Base-by-base conservation (phyloP, 2,329 filamentous ascomycete genomes). In the Monosporascus sp. region DNA sequence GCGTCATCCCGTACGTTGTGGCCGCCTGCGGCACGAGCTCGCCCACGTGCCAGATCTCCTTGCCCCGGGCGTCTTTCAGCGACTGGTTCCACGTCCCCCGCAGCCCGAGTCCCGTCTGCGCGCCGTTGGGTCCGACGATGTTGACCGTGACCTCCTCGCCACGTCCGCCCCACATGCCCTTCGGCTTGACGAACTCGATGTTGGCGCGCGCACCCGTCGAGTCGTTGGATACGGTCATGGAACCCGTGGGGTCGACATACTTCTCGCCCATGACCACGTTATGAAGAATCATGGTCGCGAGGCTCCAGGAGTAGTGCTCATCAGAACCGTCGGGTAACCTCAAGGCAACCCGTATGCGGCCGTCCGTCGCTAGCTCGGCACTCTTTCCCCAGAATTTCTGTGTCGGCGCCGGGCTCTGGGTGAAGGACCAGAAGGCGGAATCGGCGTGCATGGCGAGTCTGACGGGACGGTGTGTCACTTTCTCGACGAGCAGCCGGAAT, bases 341-440 rank as follows among this genome's bases (percentile, higher is more conserved):
- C 27, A 99, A 74, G 39, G 85, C 83, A 39, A 97, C 78, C 48
- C 92, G 83, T 3, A 90, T 85, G 25, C 90, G 88, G 2, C 94
- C 94, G 51, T 97, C 93, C 0, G 91, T 97, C 55, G 89, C 94
- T 57, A 99, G 84, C 70, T 99, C 94, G 3, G 90, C 90, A 51
- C 88, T 93, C 75, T 97, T 97, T 52, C 94, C 94, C 94, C 94
- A 97, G 74, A 99, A 99, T 68, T 97, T 97, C 67, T 99, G 93
- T 22, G 88, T 87, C 0, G 94, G 94, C 52, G 88, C 86, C 0
- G 94, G 90, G 5, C 88, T 89, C 67, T 97, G 94, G 1, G 89
- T 80, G 56, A 96, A 86, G 2, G 88, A 90, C 94, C 94, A 99
- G 53, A 82, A 77, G 39, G 84, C 80, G 39, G 89, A 84, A 68